These are phyloP conservation scores for Anacardium occidentale DNA, from an alignment of 345 rosid species.

Conservation along the genomic window DNA sequence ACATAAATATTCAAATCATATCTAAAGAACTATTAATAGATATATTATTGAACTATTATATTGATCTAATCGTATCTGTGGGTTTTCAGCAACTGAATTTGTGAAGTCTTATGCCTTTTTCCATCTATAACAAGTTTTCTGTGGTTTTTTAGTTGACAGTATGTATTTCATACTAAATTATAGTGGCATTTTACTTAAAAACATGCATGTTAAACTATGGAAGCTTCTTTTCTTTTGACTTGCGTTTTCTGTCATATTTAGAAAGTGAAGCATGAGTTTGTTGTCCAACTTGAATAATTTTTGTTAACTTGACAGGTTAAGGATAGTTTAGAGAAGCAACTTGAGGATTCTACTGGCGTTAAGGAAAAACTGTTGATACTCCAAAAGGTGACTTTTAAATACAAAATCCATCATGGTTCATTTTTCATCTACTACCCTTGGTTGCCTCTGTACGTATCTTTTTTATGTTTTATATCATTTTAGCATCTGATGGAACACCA, in stretches of 20 bases:
- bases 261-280: background rate
- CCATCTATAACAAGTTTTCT: background rate
- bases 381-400: conserved; percentile 47
- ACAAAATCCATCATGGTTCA: background rate
- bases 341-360: conserved; percentile 31
- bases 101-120: conserved; percentile 2
- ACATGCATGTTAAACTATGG: background rate
- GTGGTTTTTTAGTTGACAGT: background rate
- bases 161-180: background rate
- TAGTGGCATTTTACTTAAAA: background rate
- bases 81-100: conserved; percentile 7
- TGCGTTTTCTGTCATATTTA: background rate
- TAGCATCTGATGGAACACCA: background rate
- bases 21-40: background rate
- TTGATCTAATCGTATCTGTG: background rate
- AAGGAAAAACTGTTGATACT: conserved; percentile 43
- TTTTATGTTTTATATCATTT: background rate
- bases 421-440: background rate
- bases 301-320: conserved; percentile 45
- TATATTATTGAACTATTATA: background rate
- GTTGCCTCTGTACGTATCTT: background rate
- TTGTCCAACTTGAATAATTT: background rate
- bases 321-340: conserved; percentile 34
- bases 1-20: background rate
- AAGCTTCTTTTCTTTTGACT: background rate